These are phyloP conservation scores for Pseudonitzschia pungens DNA, from an alignment of 108 stramenopile species.

Conservation along the genomic window DNA sequence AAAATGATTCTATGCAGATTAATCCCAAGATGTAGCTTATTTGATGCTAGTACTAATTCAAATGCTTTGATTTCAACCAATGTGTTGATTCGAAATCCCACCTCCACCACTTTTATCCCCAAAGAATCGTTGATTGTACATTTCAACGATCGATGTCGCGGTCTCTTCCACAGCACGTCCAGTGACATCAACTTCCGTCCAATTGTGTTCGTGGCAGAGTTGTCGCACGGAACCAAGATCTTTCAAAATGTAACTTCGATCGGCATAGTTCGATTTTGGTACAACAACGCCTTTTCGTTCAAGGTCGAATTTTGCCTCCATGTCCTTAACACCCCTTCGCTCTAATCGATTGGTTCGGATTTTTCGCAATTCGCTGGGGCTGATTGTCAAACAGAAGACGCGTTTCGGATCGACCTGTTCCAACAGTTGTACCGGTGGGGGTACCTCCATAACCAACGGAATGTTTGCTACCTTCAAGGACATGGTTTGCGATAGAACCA, in stretches of 20 bases:
- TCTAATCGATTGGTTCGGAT: slow-evolving; percentile 42
- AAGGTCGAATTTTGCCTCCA: slow-evolving; percentile 11
- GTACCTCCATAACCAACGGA: slow-evolving; percentile 49
- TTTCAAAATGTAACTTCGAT: slow-evolving; percentile 38
- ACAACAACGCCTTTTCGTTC: neutral
- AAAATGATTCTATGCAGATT: no score
- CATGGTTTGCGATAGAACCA: slow-evolving; percentile 45
- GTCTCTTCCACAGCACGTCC: slow-evolving; percentile 56
- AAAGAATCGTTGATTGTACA: slow-evolving; percentile 37
- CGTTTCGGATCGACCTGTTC: slow-evolving; percentile 34
- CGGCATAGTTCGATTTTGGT: slow-evolving; percentile 41
- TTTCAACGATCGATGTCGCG: slow-evolving; percentile 34
- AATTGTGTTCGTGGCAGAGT: slow-evolving; percentile 31
- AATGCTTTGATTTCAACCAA: neutral
- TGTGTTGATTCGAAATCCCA: slow-evolving; percentile 6
- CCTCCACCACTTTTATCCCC: neutral
- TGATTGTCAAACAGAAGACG: slow-evolving; percentile 45
- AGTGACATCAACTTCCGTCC: slow-evolving; percentile 53
- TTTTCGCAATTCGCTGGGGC: slow-evolving; percentile 33
- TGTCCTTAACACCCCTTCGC: slow-evolving; percentile 14
- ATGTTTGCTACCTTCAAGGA: slow-evolving; percentile 54
- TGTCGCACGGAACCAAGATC: slow-evolving; percentile 36
- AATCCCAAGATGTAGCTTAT: no score
- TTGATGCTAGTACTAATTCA: no score
- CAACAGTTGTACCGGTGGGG: slow-evolving; percentile 43